These are phyloP conservation scores for Colletotrichum endophyticum DNA, from an alignment of 2,329 filamentous ascomycete genomes.

Conservation along the genomic window DNA sequence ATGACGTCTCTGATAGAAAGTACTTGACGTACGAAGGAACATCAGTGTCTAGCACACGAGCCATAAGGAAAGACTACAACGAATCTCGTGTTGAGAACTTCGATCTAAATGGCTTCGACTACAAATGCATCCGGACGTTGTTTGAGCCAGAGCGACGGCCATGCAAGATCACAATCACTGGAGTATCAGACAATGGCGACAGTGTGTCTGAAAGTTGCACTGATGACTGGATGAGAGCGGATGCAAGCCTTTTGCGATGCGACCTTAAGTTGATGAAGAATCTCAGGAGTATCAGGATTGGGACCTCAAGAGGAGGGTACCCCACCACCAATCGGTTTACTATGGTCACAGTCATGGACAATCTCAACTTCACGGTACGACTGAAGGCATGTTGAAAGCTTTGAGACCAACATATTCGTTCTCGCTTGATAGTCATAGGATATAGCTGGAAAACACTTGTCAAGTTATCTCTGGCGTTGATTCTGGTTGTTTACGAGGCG, in stretches of 20 bases:
- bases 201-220: not conserved
- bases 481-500: not conserved
- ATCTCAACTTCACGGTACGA: not conserved
- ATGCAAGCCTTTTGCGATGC: not conserved
- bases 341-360: not conserved
- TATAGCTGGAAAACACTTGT: not conserved
- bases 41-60: not conserved
- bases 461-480: not conserved
- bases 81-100: not conserved
- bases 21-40: not conserved
- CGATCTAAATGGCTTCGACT: not conserved
- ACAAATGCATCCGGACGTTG: not conserved
- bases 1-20: not conserved
- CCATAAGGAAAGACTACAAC: not conserved
- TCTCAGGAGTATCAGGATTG: not conserved
- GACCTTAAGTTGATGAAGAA: not conserved
- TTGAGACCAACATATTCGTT: not conserved
- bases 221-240: not conserved
- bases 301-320: not conserved
- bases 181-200: not conserved
- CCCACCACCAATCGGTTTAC: not conserved
- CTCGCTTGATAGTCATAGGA: not conserved
- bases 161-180: not conserved
- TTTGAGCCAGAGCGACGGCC: not conserved
- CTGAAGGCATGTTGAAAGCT: not conserved